phyloP scores from a whole-genome alignment of 179 eudicot genomes.

The Nepenthes alata region DNA sequence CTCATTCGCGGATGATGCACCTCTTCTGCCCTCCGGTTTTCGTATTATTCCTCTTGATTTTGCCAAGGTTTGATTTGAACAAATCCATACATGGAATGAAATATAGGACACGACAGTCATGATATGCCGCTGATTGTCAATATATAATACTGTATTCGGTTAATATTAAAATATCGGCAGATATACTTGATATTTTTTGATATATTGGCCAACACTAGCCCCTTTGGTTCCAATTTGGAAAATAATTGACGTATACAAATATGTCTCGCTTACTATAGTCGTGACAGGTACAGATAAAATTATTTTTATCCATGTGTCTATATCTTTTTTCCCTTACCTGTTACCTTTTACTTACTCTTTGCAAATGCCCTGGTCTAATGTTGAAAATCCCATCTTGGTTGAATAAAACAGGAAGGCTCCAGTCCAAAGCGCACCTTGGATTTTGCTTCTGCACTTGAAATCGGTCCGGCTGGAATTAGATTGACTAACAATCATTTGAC shows the following conservation, averaged over 20 bases:
- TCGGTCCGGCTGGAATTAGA: constrained; percentile 50
- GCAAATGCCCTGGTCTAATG: background rate
- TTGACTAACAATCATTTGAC: constrained; percentile 23
- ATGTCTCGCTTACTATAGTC: no score
- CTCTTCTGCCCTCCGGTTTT: constrained; percentile 88
- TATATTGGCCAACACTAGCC: no score
- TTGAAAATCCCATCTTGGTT: background rate
- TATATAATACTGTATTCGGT: no score
- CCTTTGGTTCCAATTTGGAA: no score
- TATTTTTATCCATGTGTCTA: background rate
- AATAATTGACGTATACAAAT: no score
- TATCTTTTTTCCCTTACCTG: background rate
- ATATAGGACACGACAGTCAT: no score
- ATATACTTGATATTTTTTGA: no score
- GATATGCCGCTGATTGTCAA: no score
- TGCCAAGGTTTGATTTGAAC: constrained; percentile 26
- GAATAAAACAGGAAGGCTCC: constrained; percentile 44
- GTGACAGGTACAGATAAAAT: no score
- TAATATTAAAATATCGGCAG: no score
- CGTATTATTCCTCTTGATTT: constrained; percentile 84
- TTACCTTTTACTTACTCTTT: no score
- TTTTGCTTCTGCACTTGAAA: constrained; percentile 90
- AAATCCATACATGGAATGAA: background rate
- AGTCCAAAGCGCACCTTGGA: constrained; percentile 88
- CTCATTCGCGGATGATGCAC: constrained; percentile 87